phyloP scores from a whole-genome alignment of 495 filamentous ascomycete species.

The Penicillium mononematosum region DNA sequence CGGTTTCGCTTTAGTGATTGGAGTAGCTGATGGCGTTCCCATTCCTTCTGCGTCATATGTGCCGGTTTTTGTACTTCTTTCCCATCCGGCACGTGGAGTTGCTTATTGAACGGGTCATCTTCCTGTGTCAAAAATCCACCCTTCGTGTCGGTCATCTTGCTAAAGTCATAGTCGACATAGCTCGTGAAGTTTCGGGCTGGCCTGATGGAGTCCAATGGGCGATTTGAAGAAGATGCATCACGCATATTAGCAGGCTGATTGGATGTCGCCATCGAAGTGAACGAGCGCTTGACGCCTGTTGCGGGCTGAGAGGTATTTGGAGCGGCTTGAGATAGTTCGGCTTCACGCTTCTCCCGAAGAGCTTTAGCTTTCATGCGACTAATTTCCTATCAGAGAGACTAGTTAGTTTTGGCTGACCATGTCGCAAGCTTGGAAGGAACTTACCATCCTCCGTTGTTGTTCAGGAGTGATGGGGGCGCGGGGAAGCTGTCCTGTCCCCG shows the following conservation, averaged over 20 bases:
- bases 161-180: slow-evolving; percentile 96
- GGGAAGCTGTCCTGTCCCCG: slow-evolving; percentile 40
- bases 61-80: slow-evolving; percentile 68
- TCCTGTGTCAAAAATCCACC: slow-evolving; percentile 85
- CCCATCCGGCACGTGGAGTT: slow-evolving; percentile 56
- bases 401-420: slow-evolving; percentile 8
- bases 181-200: slow-evolving; percentile 80
- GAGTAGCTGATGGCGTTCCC: slow-evolving; percentile 78
- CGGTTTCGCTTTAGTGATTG: slow-evolving; percentile 67
- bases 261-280: slow-evolving; percentile 60
- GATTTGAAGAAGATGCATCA: slow-evolving; percentile 54
- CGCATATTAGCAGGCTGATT: slow-evolving; percentile 61
- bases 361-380: slow-evolving; percentile 92
- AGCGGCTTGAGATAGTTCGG: slow-evolving; percentile 43
- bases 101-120: slow-evolving; percentile 87
- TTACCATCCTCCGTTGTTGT: slow-evolving; percentile 67
- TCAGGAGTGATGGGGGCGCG: slow-evolving; percentile 69
- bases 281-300: slow-evolving; percentile 58
- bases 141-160: slow-evolving; percentile 96
- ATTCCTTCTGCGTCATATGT: slow-evolving; percentile 89
- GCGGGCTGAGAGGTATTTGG: slow-evolving; percentile 25
- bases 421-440: slow-evolving; percentile 16
- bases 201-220: slow-evolving; percentile 58
- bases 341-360: slow-evolving; percentile 67
- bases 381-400: slow-evolving; percentile 63